Evolutionary conservation across 2,329 filamentous ascomycete species (phyloP).

Genomic region (Sporothrix brunneoviolacea): DNA sequence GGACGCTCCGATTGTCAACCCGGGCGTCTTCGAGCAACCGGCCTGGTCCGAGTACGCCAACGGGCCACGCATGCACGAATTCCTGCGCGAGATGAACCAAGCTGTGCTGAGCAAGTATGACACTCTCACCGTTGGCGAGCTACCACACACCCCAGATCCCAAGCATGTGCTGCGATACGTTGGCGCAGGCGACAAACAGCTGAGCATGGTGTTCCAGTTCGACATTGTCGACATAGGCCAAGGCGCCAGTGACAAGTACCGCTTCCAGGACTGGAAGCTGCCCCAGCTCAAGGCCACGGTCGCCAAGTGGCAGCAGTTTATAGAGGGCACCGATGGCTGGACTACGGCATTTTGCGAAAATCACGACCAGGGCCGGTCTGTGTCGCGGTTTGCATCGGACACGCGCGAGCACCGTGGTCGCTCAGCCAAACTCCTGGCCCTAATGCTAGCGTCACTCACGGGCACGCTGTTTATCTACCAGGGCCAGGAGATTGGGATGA

Average conservation of each 20-base stretch:
- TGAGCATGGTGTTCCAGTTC: slow-evolving; percentile 66
- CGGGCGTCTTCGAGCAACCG: slow-evolving; percentile 45
- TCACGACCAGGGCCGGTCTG: slow-evolving; percentile 52
- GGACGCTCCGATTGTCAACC: slow-evolving; percentile 41
- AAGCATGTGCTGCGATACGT: slow-evolving; percentile 54
- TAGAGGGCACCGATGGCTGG: slow-evolving; percentile 48
- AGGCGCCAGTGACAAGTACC: slow-evolving; percentile 41
- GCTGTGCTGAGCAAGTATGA: slow-evolving; percentile 53
- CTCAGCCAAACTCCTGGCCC: slow-evolving; percentile 47
- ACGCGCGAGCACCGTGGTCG: slow-evolving; percentile 33
- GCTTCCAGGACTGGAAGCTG: slow-evolving; percentile 44
- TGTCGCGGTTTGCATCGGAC: slow-evolving; percentile 46
- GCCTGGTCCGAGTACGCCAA: slow-evolving; percentile 56
- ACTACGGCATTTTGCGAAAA: slow-evolving; percentile 58
- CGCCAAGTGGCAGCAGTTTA: slow-evolving; percentile 43
- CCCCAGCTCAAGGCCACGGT: slow-evolving; percentile 37
- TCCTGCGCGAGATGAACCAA: slow-evolving; percentile 57
- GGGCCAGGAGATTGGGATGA: slow-evolving; percentile 55
- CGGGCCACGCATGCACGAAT: slow-evolving; percentile 63
- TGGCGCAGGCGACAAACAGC: slow-evolving; percentile 48
- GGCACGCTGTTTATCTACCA: slow-evolving; percentile 56
- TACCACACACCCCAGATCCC: slow-evolving; percentile 55
- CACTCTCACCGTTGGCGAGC: slow-evolving; percentile 65
- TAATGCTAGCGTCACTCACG: slow-evolving; percentile 40
- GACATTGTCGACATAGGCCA: slow-evolving; percentile 57